Evolutionary conservation across 805 yeast species (phyloP).

Genomic region (Candida coquimbonensis): DNA sequence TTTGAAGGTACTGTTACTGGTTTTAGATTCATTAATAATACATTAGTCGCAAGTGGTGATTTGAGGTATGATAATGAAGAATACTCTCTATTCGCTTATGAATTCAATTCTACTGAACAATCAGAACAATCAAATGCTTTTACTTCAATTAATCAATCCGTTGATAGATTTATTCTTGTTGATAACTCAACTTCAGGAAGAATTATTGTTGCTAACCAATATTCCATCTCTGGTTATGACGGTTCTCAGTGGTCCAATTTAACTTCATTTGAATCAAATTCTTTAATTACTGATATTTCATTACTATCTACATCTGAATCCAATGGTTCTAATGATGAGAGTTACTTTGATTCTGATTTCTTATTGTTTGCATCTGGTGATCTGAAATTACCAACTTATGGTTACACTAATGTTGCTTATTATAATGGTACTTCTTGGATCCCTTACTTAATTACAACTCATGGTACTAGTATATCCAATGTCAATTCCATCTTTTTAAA

Average conservation of each 20-base stretch:
- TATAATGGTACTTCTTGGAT: conserved; percentile 63
- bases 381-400: conserved; percentile 42
- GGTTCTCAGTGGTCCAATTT: conserved; percentile 43
- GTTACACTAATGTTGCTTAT: conserved; percentile 52
- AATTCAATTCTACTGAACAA: conserved; percentile 35
- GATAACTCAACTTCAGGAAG: conserved; percentile 37
- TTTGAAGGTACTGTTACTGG: conserved; percentile 49
- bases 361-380: conserved; percentile 54
- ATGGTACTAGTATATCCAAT: conserved; percentile 16
- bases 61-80: conserved; percentile 33
- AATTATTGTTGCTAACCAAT: conserved; percentile 35
- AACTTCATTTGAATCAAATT: conserved; percentile 27
- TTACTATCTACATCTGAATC: conserved; percentile 30
- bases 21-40: conserved; percentile 39
- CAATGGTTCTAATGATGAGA: conserved; percentile 26
- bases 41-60: conserved; percentile 47
- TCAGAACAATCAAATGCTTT: conserved; percentile 21
- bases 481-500: conserved; percentile 29
- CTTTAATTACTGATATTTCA: conserved; percentile 39
- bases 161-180: conserved; percentile 39
- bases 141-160: conserved; percentile 15
- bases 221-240: conserved; percentile 32
- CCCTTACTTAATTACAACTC: conserved; percentile 48
- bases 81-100: conserved; percentile 44
- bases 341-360: conserved; percentile 36